Conservation (phyloP, 129 eudicot species). For the Flaveria ramosissima region DNA sequence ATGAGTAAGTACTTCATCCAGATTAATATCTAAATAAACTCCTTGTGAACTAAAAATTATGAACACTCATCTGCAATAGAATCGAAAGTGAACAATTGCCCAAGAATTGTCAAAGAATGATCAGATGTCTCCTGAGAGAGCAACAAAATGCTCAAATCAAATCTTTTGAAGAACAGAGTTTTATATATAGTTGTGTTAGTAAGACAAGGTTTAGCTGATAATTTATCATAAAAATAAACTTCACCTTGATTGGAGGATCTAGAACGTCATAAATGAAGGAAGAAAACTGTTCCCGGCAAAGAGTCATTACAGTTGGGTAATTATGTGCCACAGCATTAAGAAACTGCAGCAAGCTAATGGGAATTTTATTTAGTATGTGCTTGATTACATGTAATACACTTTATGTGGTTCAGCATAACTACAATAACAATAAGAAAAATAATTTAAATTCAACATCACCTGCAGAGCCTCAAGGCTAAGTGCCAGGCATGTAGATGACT, state of each 20-base stretch:
- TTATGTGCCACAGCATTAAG: conserved; percentile 92
- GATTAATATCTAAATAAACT: not conserved
- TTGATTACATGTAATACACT: conserved; percentile 5
- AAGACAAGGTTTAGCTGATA: conserved; percentile 4
- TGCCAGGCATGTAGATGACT: conserved; percentile 46
- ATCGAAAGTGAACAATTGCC: too few relatives aligned
- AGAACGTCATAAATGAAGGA: conserved; percentile 43
- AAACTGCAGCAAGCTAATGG: conserved; percentile 65
- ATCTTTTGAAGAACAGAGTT: not conserved
- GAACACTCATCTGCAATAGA: too few relatives aligned
- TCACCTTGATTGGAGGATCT: conserved; percentile 65
- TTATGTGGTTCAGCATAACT: conserved; percentile 15
- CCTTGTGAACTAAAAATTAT: too few relatives aligned
- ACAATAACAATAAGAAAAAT: not conserved
- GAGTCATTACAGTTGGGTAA: conserved; percentile 63
- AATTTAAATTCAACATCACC: conserved; percentile 42
- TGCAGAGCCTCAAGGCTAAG: conserved; percentile 82
- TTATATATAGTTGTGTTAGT: conserved; percentile 1
- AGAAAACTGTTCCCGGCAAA: conserved; percentile 74
- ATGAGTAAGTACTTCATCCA: not conserved
- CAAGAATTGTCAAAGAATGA: too few relatives aligned
- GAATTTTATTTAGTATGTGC: not conserved
- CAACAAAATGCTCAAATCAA: conserved; percentile 1
- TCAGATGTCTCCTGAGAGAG: conserved; percentile 32
- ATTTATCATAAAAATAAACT: not conserved